These are phyloP conservation scores for Pouteria glomerata DNA, from an alignment of 148 eudicot species.

Conservation along the genomic window DNA sequence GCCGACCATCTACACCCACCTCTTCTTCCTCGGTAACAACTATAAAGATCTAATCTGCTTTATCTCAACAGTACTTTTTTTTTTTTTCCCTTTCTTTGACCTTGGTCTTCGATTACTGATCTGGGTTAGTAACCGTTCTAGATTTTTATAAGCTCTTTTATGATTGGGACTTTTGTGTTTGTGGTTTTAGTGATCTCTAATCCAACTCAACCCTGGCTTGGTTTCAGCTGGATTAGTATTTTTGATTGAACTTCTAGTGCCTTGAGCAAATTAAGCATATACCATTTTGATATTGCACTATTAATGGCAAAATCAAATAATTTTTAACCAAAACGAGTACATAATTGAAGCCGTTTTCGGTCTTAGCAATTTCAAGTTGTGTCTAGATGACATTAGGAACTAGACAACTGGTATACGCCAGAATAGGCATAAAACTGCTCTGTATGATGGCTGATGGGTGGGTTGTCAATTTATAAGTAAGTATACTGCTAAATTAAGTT, in stretches of 20 bases:
- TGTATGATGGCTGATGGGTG: too few species aligned
- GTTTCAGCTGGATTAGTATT: background rate
- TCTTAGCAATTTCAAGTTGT: too few species aligned
- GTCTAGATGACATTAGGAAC: too few species aligned
- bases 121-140: background rate
- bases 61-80: too few species aligned
- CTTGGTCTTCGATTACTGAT: background rate
- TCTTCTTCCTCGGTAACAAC: conserved; percentile 23
- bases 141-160: background rate
- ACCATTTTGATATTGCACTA: background rate
- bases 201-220: background rate
- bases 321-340: background rate
- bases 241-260: background rate
- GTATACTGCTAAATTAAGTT: too few species aligned
- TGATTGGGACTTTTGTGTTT: too few species aligned
- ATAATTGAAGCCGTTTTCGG: too few species aligned
- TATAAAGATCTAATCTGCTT: background rate
- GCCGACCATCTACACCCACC: background rate
- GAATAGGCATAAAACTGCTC: too few species aligned
- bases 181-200: too few species aligned
- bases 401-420: too few species aligned
- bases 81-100: background rate
- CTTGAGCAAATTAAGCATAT: background rate
- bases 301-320: background rate
- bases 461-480: too few species aligned